Conservation (phyloP, 2,329 filamentous ascomycete species). For the Ilyonectria mors-panacis region DNA sequence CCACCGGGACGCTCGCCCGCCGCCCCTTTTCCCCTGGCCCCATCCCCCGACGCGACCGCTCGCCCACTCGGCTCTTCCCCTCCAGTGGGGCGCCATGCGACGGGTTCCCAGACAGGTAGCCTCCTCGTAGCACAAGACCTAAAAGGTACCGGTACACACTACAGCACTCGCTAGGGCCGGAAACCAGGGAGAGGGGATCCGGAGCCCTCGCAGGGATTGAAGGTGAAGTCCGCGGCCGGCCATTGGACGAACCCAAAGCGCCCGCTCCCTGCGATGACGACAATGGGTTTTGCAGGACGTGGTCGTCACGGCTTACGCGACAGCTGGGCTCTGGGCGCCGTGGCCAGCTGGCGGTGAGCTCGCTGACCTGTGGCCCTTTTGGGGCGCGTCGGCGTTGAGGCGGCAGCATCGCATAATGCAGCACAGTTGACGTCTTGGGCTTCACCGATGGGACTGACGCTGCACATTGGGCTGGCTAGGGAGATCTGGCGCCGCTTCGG, state of each 20-base stretch:
- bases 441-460: slow-evolving; percentile 47
- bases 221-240: slow-evolving; percentile 26
- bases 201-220: slow-evolving; percentile 37
- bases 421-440: slow-evolving; percentile 38
- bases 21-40: slow-evolving; percentile 49
- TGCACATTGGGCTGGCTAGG: slow-evolving; percentile 40
- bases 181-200: slow-evolving; percentile 46
- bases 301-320: slow-evolving; percentile 44
- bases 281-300: slow-evolving; percentile 36
- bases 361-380: slow-evolving; percentile 34
- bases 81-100: slow-evolving; percentile 50
- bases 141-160: slow-evolving; percentile 42
- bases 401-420: slow-evolving; percentile 18
- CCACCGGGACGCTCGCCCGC: slow-evolving; percentile 49
- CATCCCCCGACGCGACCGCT: slow-evolving; percentile 34
- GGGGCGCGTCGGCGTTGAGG: slow-evolving; percentile 25
- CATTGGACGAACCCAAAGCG: slow-evolving; percentile 43
- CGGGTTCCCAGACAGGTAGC: slow-evolving; percentile 41
- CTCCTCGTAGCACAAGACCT: slow-evolving; percentile 44
- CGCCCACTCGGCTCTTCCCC: slow-evolving; percentile 49
- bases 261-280: slow-evolving; percentile 45
- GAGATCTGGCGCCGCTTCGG: slow-evolving; percentile 44
- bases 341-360: slow-evolving; percentile 34
- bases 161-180: slow-evolving; percentile 38
- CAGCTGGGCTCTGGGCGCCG: slow-evolving; percentile 29